Evolutionary conservation across 495 filamentous ascomycete genomes (phyloP).

Genomic region (Glarea lozoyensis): DNA sequence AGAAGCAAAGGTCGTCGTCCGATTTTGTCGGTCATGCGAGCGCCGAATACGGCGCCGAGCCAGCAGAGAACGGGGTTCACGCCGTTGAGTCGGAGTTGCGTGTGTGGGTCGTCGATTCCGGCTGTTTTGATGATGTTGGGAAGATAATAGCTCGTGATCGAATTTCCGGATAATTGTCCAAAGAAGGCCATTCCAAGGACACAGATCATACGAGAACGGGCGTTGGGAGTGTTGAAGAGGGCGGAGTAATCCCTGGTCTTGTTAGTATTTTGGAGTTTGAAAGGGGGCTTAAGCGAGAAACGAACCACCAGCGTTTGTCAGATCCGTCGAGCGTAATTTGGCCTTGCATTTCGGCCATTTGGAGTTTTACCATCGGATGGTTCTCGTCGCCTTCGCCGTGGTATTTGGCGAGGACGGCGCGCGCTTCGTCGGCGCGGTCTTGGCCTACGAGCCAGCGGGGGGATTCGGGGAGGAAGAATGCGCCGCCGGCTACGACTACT

Average conservation of each 20-base stretch:
- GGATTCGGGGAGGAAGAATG: slow-evolving; percentile 39
- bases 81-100: slow-evolving; percentile 47
- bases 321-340: slow-evolving; percentile 43
- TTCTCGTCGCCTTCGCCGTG: slow-evolving; percentile 2
- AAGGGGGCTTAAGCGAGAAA: too few relatives aligned
- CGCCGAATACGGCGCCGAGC: slow-evolving; percentile 41
- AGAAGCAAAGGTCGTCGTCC: slow-evolving; percentile 41
- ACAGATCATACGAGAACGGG: too few relatives aligned
- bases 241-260: too few relatives aligned
- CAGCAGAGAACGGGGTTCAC: slow-evolving; percentile 42
- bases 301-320: slow-evolving; percentile 59
- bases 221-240: too few relatives aligned
- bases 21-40: slow-evolving; percentile 40
- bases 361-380: slow-evolving; percentile 41
- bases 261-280: too few relatives aligned
- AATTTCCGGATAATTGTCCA: slow-evolving; percentile 35
- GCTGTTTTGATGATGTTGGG: slow-evolving; percentile 13
- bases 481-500: slow-evolving; percentile 14
- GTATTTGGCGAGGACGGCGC: slow-evolving; percentile 34
- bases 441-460: slow-evolving; percentile 51
- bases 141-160: slow-evolving; percentile 2
- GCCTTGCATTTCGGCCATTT: slow-evolving; percentile 47
- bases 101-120: slow-evolving; percentile 37
- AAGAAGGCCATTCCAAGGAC: too few relatives aligned
- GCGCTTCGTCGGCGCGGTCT: slow-evolving; percentile 37